These are phyloP conservation scores for Schwanniomyces polymorphus DNA, from an alignment of 805 yeast genomes.

Conservation along the genomic window DNA sequence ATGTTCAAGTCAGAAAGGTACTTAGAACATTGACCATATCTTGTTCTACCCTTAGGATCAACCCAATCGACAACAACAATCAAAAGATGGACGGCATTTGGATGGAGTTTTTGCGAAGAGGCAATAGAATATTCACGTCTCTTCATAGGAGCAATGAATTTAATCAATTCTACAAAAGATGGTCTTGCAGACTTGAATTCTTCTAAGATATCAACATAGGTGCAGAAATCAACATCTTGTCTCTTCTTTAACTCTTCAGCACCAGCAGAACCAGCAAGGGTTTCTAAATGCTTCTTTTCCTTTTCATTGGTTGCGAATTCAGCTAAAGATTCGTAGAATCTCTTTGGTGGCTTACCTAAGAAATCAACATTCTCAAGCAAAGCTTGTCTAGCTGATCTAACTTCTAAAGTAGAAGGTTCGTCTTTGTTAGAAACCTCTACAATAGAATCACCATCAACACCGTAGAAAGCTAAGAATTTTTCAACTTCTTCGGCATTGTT, in stretches of 20 bases:
- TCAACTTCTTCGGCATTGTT: slow-evolving; percentile 67
- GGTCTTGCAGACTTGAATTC: slow-evolving; percentile 85
- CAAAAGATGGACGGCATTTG: slow-evolving; percentile 85
- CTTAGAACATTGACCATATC: slow-evolving; percentile 94
- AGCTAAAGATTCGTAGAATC: slow-evolving; percentile 83
- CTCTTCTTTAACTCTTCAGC: slow-evolving; percentile 80
- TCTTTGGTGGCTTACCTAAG: slow-evolving; percentile 94
- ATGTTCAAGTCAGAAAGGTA: slow-evolving; percentile 75
- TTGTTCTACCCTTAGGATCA: slow-evolving; percentile 77
- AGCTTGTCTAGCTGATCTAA: slow-evolving; percentile 80
- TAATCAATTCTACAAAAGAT: slow-evolving; percentile 62
- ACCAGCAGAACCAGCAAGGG: slow-evolving; percentile 74
- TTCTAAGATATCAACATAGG: slow-evolving; percentile 78
- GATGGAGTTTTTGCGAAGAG: slow-evolving; percentile 90
- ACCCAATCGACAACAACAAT: slow-evolving; percentile 97
- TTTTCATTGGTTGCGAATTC: slow-evolving; percentile 67
- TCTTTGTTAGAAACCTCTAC: slow-evolving; percentile 74
- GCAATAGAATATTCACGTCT: slow-evolving; percentile 98
- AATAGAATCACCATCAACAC: slow-evolving; percentile 65
- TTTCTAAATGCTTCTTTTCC: slow-evolving; percentile 62
- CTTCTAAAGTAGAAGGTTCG: slow-evolving; percentile 55
- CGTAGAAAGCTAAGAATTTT: slow-evolving; percentile 69
- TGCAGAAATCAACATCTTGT: slow-evolving; percentile 79
- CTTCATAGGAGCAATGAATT: slow-evolving; percentile 80
- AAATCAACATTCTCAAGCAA: slow-evolving; percentile 80